phyloP scores from a whole-genome alignment of 768 basidiomycete species.

The Trametes sanguinea region DNA sequence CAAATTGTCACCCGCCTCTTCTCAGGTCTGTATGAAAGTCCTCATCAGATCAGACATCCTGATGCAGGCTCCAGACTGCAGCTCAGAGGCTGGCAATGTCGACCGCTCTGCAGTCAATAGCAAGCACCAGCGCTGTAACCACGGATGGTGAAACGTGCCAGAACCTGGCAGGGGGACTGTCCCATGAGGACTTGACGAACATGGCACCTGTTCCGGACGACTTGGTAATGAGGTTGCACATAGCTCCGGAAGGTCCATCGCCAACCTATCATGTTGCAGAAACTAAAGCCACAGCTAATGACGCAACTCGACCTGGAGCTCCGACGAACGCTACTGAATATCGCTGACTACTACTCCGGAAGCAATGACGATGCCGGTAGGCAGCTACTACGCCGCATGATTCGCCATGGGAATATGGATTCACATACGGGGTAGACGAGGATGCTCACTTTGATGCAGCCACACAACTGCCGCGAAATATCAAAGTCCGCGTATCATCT shows the following conservation, averaged over 20 bases:
- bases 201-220: background rate
- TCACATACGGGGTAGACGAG: background rate
- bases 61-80: background rate
- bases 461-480: background rate
- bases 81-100: background rate
- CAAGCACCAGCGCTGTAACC: background rate
- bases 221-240: background rate
- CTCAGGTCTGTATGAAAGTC: background rate
- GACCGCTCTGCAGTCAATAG: background rate
- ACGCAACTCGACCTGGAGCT: constrained; percentile 1
- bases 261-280: background rate
- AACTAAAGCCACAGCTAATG: background rate
- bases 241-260: too few relatives aligned
- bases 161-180: constrained; percentile 12
- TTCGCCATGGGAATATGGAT: background rate
- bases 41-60: too few relatives aligned
- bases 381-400: background rate
- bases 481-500: background rate
- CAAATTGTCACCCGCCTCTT: background rate
- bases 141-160: background rate
- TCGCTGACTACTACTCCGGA: constrained; percentile 1
- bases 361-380: background rate
- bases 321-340: constrained; percentile 9
- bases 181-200: constrained; percentile 6
- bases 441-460: background rate